These are phyloP conservation scores for Exophiala sideris DNA, from an alignment of 2,329 filamentous ascomycete species.

Conservation along the genomic window DNA sequence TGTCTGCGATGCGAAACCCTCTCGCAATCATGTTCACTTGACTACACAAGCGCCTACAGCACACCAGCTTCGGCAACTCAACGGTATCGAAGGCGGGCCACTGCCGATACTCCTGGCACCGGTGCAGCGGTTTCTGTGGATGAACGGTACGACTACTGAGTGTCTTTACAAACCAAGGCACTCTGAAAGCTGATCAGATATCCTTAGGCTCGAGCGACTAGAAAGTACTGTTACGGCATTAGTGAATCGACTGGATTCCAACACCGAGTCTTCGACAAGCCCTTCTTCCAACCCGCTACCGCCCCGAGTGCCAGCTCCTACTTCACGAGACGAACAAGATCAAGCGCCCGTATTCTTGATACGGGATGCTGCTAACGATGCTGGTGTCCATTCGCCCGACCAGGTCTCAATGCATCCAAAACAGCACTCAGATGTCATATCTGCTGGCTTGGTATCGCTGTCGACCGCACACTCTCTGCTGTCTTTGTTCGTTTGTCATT, in stretches of 20 bases:
- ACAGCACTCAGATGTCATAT: conserved; percentile 29
- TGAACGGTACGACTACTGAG: not conserved
- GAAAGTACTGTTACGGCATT: not conserved
- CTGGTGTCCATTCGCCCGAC: conserved; percentile 26
- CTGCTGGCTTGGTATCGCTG: conserved; percentile 27
- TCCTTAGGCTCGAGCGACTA: not conserved
- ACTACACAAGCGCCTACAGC: not conserved
- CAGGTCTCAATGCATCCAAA: not conserved
- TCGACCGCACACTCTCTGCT: conserved; percentile 28
- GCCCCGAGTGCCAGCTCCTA: conserved; percentile 14
- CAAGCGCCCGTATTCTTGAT: conserved; percentile 34
- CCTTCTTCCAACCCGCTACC: not conserved
- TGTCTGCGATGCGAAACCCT: conserved; percentile 41
- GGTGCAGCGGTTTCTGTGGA: not conserved
- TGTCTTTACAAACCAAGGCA: too few species aligned
- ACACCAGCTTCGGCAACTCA: not conserved
- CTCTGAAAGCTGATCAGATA: too few species aligned
- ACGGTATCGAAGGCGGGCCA: not conserved
- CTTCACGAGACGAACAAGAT: conserved; percentile 2
- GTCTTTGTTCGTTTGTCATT: conserved; percentile 17
- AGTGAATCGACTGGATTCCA: not conserved
- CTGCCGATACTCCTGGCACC: not conserved
- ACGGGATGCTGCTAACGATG: conserved; percentile 32
- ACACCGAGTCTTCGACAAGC: not conserved
- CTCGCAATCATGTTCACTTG: conserved; percentile 34